phyloP scores from a whole-genome alignment of 768 basidiomycete species.

The Suillus fuscotomentosus region DNA sequence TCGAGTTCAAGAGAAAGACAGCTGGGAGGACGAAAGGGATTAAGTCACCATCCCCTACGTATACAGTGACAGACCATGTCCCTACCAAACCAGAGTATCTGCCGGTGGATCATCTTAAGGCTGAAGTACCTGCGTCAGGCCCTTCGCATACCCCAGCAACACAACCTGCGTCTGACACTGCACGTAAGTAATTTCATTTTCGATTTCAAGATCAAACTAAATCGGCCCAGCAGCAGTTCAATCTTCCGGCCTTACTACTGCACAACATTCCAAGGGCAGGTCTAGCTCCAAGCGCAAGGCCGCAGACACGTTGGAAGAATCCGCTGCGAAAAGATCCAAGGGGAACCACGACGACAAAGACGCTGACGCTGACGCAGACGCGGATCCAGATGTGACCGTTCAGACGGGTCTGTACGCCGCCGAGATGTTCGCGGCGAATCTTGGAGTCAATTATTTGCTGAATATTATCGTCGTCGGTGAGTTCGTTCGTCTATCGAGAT shows the following conservation, averaged over 20 bases:
- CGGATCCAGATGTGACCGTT: background rate
- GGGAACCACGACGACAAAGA: background rate
- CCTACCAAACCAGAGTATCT: too few relatives aligned
- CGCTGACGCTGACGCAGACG: background rate
- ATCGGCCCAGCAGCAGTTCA: background rate
- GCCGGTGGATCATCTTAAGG: too few relatives aligned
- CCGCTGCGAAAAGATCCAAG: background rate
- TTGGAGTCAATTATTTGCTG: background rate
- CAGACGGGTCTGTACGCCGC: background rate
- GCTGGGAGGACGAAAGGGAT: too few relatives aligned
- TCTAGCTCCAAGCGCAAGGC: background rate
- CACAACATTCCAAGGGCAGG: too few relatives aligned
- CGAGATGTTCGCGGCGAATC: background rate
- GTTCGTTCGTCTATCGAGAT: background rate
- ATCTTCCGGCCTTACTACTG: too few relatives aligned
- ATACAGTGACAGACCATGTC: too few relatives aligned
- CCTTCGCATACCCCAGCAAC: background rate
- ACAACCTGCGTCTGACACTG: background rate
- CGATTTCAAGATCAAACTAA: background rate
- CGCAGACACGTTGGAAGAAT: background rate
- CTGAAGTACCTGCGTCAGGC: too few relatives aligned
- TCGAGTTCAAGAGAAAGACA: too few relatives aligned
- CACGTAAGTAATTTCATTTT: too few relatives aligned
- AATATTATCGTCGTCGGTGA: background rate
- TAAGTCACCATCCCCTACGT: too few relatives aligned